Base-by-base conservation (phyloP, 1,284 basidiomycete species). In the Anthracocystis walkeri region DNA sequence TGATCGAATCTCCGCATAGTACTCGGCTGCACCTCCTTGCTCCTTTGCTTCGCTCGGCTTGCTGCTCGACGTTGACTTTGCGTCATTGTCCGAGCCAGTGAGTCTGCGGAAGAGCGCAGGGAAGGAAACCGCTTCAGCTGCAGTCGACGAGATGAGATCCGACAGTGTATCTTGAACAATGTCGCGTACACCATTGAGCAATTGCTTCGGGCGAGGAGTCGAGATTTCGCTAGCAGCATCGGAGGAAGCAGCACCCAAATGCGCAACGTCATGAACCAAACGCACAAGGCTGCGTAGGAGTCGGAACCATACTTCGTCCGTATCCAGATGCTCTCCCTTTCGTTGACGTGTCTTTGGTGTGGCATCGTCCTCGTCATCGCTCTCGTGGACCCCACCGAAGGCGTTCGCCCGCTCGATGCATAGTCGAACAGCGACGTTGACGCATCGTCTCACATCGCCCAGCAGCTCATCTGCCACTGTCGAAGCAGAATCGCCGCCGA, bases 271-370 rank as follows among this genome's bases (percentile, higher is more conserved):
- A 27, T 96, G 93, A 4, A 95, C 91, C 46, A 90, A 89, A 60
- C 90, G 89, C 58, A 96, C 91, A 79, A 95, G 91, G 68, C 91
- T 91, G 75, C 90, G 90, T 33, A 97, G 88, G 0, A 97, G 87
- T 67, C 90, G 89, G 84, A 93, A 95, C 95, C 95, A 98, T 77
- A 95, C 89, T 77, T 97, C 93, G 82, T 95, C 93, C 16, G 91
- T 87, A 2, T 90, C 88, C 33, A 76, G 29, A 12, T 35, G 51
- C 23, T 44, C 55, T 33, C 29, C 48, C 7, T 31, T 18, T 16
- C 38, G 10, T 44, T 8, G 51, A 16, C 18, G 20, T 7, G 40
- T 16, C 20, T 21, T 40, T 6, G 44, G 25, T 11, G 16, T 38
- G 4, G 14, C 29, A 27, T n/a, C 16, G 1, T 65, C 62, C 25